phyloP scores from a whole-genome alignment of 2,329 filamentous ascomycete species.

The Cladophialophora immunda region DNA sequence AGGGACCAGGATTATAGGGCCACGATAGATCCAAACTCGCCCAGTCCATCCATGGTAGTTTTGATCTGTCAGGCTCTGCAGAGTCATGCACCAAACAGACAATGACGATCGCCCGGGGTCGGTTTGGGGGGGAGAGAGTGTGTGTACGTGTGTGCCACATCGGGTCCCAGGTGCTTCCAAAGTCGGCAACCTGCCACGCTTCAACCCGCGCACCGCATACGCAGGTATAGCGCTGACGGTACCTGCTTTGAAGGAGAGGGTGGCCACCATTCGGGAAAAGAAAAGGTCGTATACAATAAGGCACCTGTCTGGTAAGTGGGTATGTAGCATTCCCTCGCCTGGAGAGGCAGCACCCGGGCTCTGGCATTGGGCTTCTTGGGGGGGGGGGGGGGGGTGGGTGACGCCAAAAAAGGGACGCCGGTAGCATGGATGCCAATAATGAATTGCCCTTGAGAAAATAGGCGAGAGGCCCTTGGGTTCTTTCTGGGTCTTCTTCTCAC shows the following conservation, averaged over 20 bases:
- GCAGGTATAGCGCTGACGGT: slow-evolving; percentile 26
- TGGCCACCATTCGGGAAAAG: background rate
- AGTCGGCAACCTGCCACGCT: slow-evolving; percentile 6
- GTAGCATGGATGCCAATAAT: background rate
- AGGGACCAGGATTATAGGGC: background rate
- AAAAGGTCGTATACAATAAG: background rate
- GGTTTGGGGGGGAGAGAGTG: too few relatives aligned
- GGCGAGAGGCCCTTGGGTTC: background rate
- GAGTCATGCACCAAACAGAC: background rate
- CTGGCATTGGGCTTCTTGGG: background rate
- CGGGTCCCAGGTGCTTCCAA: too few relatives aligned
- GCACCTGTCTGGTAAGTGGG: background rate
- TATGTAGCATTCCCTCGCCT: background rate
- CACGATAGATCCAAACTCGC: background rate
- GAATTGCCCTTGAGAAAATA: background rate
- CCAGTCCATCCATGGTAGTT: too few relatives aligned
- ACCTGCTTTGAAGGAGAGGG: slow-evolving; percentile 9
- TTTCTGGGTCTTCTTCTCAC: slow-evolving; percentile 10
- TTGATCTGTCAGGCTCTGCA: slow-evolving; percentile 16
- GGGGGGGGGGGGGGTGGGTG: background rate
- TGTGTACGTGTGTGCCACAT: too few relatives aligned
- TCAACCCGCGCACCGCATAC: slow-evolving; percentile 11
- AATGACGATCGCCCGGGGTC: background rate
- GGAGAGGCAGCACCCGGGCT: too few relatives aligned
- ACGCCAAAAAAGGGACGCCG: background rate